Conservation (phyloP, 2,329 filamentous ascomycete genomes). For the Cercospora zeae-maydis region DNA sequence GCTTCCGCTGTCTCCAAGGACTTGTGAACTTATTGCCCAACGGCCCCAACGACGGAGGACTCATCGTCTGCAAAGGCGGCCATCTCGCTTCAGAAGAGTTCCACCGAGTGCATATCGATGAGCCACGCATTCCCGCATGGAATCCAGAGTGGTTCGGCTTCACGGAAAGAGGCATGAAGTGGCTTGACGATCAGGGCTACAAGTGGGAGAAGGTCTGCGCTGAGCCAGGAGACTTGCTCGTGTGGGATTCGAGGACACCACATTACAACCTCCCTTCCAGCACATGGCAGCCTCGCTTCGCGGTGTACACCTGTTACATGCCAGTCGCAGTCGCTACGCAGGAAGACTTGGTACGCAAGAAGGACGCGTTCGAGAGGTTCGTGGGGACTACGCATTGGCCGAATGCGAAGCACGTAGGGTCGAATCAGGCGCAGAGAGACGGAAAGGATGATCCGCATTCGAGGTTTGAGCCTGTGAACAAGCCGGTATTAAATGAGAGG, state of each 20-base stretch:
- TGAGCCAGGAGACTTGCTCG: slow-evolving; percentile 30
- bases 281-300: slow-evolving; percentile 32
- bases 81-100: slow-evolving; percentile 37
- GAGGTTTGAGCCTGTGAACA: slow-evolving; percentile 40
- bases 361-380: slow-evolving; percentile 33
- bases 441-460: slow-evolving; percentile 37
- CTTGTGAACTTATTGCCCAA: slow-evolving; percentile 46
- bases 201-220: slow-evolving; percentile 29
- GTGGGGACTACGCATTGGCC: slow-evolving; percentile 38
- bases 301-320: slow-evolving; percentile 39
- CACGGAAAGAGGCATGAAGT: slow-evolving; percentile 34
- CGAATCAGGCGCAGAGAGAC: slow-evolving; percentile 35
- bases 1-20: slow-evolving; percentile 52
- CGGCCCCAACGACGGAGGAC: slow-evolving; percentile 38
- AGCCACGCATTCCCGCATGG: slow-evolving; percentile 34
- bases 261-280: slow-evolving; percentile 36
- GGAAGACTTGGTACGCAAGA: slow-evolving; percentile 36
- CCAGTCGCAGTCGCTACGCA: slow-evolving; percentile 36
- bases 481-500: slow-evolving; percentile 41
- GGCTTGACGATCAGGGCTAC: slow-evolving; percentile 26
- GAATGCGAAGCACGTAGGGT: slow-evolving; percentile 36
- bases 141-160: slow-evolving; percentile 37
- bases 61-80: slow-evolving; percentile 37
- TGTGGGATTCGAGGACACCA: slow-evolving; percentile 29
- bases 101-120: slow-evolving; percentile 29